Percentiles rank a stretch among this genome's conserved stretches.
Evolutionary conservation across 2,329 filamentous ascomycete species (phyloP).

Genomic region (Grosmannia clavigera): DNA sequence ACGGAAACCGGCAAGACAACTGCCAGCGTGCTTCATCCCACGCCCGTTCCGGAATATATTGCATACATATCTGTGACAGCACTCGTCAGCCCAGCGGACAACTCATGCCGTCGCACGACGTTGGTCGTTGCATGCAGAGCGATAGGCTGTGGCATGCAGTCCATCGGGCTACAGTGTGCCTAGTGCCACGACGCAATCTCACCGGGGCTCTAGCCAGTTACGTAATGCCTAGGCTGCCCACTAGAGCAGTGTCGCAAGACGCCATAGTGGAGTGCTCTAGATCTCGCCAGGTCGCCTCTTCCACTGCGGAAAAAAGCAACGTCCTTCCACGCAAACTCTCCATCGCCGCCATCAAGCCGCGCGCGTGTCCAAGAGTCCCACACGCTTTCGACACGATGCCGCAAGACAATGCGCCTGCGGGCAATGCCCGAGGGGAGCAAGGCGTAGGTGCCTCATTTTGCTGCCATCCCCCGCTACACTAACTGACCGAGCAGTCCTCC

Average conservation of each 20-base stretch:
- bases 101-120: too few species aligned
- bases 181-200: too few species aligned
- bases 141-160: too few species aligned
- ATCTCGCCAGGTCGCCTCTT: not conserved
- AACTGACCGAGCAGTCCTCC: slow-evolving; percentile 11
- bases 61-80: too few species aligned
- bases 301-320: not conserved
- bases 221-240: not conserved
- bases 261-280: not conserved
- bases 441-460: slow-evolving; percentile 1
- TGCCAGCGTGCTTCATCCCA: too few species aligned
- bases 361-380: not conserved
- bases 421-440: slow-evolving; percentile 6
- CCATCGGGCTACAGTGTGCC: too few species aligned
- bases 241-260: not conserved
- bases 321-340: not conserved
- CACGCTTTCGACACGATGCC: slow-evolving; percentile 4
- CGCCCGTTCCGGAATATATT: too few species aligned
- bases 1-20: too few species aligned
- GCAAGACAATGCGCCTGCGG: slow-evolving; percentile 6
- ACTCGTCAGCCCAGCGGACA: too few species aligned
- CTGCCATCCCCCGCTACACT: too few species aligned
- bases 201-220: not conserved
- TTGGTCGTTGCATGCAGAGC: too few species aligned
- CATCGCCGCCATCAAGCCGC: not conserved